A percentile compares a stretch with the other conserved stretches of the same genome.
Evolutionary conservation across 345 rosid genomes (phyloP).

Genomic region (Hibiscus trionum): DNA sequence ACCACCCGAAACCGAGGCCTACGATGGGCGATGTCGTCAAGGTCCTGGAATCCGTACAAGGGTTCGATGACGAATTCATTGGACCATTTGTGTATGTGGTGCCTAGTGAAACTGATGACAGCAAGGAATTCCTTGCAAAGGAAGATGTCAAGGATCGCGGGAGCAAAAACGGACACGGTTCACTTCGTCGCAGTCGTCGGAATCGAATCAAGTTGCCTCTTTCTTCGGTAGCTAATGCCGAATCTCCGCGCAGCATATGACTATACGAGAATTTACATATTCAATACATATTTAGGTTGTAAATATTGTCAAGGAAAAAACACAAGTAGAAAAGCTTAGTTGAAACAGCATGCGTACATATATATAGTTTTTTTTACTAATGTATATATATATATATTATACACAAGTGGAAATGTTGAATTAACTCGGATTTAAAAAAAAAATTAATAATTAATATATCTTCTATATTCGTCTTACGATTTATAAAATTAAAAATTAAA

Average conservation of each 20-base stretch:
- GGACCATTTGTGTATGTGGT: conserved; percentile 44
- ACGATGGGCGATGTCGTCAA: conserved; percentile 54
- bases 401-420: no score
- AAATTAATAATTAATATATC: not conserved
- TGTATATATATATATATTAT: no score
- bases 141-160: conserved; percentile 10
- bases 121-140: conserved; percentile 5
- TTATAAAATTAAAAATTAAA: no score
- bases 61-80: conserved; percentile 27
- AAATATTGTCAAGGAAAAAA: not conserved
- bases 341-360: not conserved
- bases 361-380: no score
- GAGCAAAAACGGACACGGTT: conserved; percentile 2
- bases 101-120: conserved; percentile 23
- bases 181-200: conserved; percentile 7
- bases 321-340: not conserved
- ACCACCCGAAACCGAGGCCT: conserved; percentile 55
- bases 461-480: no score
- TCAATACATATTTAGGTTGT: not conserved
- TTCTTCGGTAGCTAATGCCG: conserved; percentile 29
- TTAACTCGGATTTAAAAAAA: not conserved
- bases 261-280: not conserved
- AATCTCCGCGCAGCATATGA: conserved; percentile 23
- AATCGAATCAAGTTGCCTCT: conserved; percentile 19
- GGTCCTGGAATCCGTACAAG: conserved; percentile 51